Evolutionary conservation across 2,329 filamentous ascomycete genomes (phyloP).

Genomic region (Paecilomyces dactylethromorphus): DNA sequence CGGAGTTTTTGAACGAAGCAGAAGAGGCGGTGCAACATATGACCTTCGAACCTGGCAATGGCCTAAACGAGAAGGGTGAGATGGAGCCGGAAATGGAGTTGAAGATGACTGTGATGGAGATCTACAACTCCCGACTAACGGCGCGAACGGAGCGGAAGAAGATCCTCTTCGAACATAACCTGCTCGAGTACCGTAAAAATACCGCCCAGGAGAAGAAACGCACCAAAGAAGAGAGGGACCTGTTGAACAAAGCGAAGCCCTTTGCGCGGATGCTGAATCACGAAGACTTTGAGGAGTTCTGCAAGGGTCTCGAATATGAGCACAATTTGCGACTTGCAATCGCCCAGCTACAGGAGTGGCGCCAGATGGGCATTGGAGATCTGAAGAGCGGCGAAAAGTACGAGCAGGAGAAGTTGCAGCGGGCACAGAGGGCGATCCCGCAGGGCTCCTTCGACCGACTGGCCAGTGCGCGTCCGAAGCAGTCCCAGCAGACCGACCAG

Average conservation of each 20-base stretch:
- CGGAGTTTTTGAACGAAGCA: constrained; percentile 93
- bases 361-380: constrained; percentile 74
- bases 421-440: constrained; percentile 59
- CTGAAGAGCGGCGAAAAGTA: constrained; percentile 85
- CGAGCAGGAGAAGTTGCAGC: constrained; percentile 75
- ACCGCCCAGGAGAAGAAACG: constrained; percentile 85
- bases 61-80: constrained; percentile 80
- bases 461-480: constrained; percentile 62
- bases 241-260: constrained; percentile 89
- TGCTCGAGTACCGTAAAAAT: constrained; percentile 92
- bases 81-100: constrained; percentile 94
- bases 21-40: constrained; percentile 98
- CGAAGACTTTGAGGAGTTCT: constrained; percentile 79
- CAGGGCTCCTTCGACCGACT: constrained; percentile 83
- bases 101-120: constrained; percentile 96
- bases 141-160: constrained; percentile 91
- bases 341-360: constrained; percentile 87
- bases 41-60: constrained; percentile 95
- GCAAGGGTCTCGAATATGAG: constrained; percentile 80
- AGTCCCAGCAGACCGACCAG: constrained; percentile 62
- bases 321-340: constrained; percentile 88
- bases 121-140: constrained; percentile 89
- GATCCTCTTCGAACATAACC: constrained; percentile 89
- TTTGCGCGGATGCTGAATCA: constrained; percentile 97
- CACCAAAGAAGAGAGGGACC: constrained; percentile 87